phyloP scores from a whole-genome alignment of 768 basidiomycete species.

The Collybia sordida region DNA sequence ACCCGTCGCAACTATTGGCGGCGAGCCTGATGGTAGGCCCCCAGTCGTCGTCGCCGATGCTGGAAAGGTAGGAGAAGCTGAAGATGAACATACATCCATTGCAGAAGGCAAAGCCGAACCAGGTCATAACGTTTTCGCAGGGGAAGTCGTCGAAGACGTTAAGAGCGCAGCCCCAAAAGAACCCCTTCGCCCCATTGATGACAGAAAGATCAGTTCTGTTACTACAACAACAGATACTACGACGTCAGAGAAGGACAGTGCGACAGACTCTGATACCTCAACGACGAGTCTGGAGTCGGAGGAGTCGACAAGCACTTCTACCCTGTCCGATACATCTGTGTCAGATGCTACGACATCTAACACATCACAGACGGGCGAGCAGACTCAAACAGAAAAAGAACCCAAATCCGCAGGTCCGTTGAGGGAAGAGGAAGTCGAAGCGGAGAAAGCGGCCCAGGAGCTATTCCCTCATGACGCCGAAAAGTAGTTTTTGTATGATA shows the following conservation, averaged over 20 bases:
- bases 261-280: neutral
- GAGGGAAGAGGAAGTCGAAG: constrained; percentile 48
- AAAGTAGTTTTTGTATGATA: constrained; percentile 13
- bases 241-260: neutral
- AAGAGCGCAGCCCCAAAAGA: constrained; percentile 40
- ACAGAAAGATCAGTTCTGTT: constrained; percentile 38
- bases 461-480: constrained; percentile 44
- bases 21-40: constrained; percentile 52
- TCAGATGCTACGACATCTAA: neutral
- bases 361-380: neutral
- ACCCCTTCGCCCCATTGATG: constrained; percentile 20
- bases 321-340: neutral
- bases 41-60: constrained; percentile 47
- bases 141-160: constrained; percentile 41
- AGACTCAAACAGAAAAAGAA: constrained; percentile 9
- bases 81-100: constrained; percentile 32
- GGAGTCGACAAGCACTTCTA: constrained; percentile 1
- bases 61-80: constrained; percentile 9
- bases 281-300: constrained; percentile 2
- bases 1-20: constrained; percentile 48
- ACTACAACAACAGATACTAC: constrained; percentile 4
- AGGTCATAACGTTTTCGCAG: constrained; percentile 72
- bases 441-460: constrained; percentile 53
- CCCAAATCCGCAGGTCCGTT: constrained; percentile 38
- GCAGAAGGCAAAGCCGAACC: constrained; percentile 64